Evolutionary conservation across 2,329 filamentous ascomycete genomes (phyloP).

Genomic region (Dothideomycetes sp.): DNA sequence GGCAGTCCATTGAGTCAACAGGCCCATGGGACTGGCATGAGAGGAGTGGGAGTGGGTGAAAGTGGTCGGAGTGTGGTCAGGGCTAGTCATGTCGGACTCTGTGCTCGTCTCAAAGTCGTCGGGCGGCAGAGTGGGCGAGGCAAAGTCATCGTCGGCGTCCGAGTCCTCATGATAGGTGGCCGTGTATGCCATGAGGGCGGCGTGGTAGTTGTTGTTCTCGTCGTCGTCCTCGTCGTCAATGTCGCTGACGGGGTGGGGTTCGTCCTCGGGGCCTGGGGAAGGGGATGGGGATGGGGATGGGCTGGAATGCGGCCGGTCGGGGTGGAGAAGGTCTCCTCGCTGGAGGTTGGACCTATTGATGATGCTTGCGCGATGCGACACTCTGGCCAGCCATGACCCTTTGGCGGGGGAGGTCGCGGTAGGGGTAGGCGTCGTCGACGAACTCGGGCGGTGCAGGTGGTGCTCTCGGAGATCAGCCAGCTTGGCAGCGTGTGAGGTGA

Average conservation of each 20-base stretch:
- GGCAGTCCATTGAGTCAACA: constrained; percentile 69
- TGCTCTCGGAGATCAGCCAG: constrained; percentile 3
- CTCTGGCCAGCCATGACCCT: constrained; percentile 17
- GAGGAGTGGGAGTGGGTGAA: constrained; percentile 49
- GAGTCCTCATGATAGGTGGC: constrained; percentile 61
- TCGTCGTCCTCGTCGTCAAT: constrained; percentile 2
- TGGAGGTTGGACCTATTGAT: constrained; percentile 8
- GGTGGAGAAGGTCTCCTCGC: neutral
- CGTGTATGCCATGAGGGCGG: constrained; percentile 23
- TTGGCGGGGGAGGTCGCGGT: constrained; percentile 9
- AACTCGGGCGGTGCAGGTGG: constrained; percentile 3
- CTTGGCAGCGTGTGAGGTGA: constrained; percentile 4
- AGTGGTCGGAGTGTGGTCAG: constrained; percentile 69
- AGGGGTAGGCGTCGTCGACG: constrained; percentile 3
- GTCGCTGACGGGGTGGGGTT: constrained; percentile 9
- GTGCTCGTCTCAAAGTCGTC: constrained; percentile 45
- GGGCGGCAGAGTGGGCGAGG: constrained; percentile 51
- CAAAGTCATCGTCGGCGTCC: constrained; percentile 52
- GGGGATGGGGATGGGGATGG: constrained; percentile 10
- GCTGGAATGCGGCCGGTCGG: neutral
- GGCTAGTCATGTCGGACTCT: constrained; percentile 23
- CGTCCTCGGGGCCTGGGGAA: too few relatives aligned
- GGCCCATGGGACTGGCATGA: constrained; percentile 59
- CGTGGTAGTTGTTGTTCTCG: constrained; percentile 15
- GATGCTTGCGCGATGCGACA: constrained; percentile 14